These are phyloP conservation scores for Solanum megistacrolobum DNA, from an alignment of 257 asterid genomes.

Conservation along the genomic window DNA sequence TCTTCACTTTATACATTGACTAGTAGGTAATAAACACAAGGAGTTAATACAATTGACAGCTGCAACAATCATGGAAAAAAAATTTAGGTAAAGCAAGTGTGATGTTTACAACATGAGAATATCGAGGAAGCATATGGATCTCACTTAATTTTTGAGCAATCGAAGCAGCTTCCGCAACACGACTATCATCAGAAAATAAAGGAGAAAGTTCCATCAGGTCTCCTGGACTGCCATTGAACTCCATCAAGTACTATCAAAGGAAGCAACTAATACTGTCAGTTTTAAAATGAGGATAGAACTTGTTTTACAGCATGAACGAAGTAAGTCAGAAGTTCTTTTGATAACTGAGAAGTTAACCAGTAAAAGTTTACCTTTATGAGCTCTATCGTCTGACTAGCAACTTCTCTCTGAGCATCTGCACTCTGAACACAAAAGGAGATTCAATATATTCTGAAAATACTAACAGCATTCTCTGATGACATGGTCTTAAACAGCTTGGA, in stretches of 20 bases:
- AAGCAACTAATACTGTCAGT: conserved; percentile 3
- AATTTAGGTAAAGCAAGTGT: background rate
- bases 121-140: conserved; percentile 15
- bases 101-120: background rate
- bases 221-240: conserved; percentile 94
- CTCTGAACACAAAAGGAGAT: conserved; percentile 34
- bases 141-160: conserved; percentile 96
- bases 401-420: conserved; percentile 99
- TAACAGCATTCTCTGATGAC: background rate
- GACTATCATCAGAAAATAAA: conserved; percentile 93
- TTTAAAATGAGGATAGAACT: conserved; percentile 1
- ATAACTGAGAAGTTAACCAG: background rate
- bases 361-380: conserved; percentile 64
- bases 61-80: background rate
- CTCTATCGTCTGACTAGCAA: conserved; percentile 95
- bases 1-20: background rate
- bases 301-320: background rate
- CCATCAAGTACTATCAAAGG: conserved; percentile 88
- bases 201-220: conserved; percentile 98
- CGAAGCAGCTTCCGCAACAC: conserved; percentile 99
- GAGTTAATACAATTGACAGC: background rate
- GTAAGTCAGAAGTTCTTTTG: background rate
- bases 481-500: background rate
- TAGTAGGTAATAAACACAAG: background rate
- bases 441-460: background rate